Conservation (phyloP, 208 protist genomes). For the Crithidia brevicula region DNA sequence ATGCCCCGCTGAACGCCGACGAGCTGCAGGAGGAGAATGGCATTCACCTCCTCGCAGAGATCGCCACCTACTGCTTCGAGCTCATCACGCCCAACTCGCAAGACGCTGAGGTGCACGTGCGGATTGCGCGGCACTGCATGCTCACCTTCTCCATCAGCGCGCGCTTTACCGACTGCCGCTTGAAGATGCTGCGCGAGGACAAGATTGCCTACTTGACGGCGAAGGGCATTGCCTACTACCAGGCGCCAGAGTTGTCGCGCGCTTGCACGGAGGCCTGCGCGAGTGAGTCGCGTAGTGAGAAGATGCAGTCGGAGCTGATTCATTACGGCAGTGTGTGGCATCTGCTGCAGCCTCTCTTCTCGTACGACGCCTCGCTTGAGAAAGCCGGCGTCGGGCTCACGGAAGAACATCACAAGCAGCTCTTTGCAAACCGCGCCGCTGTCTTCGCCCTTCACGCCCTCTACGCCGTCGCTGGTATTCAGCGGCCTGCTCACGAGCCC, state of each 20-base stretch:
- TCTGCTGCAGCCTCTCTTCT: constrained; percentile 82
- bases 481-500: constrained; percentile 8
- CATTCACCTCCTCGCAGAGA: constrained; percentile 71
- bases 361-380: constrained; percentile 92
- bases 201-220: constrained; percentile 59
- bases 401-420: constrained; percentile 82
- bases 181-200: constrained; percentile 52
- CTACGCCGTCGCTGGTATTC: constrained; percentile 60
- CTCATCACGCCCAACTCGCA: constrained; percentile 50
- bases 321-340: constrained; percentile 84
- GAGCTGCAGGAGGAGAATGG: constrained; percentile 94
- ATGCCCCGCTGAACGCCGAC: constrained; percentile 93
- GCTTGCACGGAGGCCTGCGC: constrained; percentile 81
- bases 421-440: constrained; percentile 79
- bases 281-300: constrained; percentile 57
- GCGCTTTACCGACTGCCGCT: constrained; percentile 73
- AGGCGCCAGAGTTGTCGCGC: constrained; percentile 61
- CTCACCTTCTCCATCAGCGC: constrained; percentile 76
- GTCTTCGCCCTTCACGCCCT: constrained; percentile 71
- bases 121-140: constrained; percentile 74
- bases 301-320: constrained; percentile 72
- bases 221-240: constrained; percentile 69
- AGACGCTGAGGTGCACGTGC: constrained; percentile 57
- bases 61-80: constrained; percentile 79
- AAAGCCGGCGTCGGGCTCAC: constrained; percentile 60